Base-by-base conservation (phyloP, 139 green algal genomes). In the Nannochloris sp. region DNA sequence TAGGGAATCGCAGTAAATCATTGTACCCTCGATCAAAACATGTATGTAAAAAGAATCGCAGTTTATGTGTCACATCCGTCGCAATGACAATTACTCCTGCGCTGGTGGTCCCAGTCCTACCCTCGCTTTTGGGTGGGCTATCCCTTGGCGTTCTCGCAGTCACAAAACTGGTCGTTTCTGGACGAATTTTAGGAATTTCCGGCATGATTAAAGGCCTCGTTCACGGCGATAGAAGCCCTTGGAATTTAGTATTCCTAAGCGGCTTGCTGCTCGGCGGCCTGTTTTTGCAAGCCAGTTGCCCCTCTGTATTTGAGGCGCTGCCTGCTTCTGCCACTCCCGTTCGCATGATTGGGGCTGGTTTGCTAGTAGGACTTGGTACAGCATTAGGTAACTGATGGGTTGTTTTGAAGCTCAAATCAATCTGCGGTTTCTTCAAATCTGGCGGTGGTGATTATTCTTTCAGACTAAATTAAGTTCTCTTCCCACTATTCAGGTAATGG, bases 361-460 rank as follows among this genome's bases (percentile, higher is more conserved):
- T 87, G 19, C 76, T 92, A 10, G 85, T 92, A 3, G 85, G 85
- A 2, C 1, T 86, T 8, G 85, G 85, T 19, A 64, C 82, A 0
- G 39, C 73, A 1, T 36, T 92, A 24, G 87, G 87, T 47, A n/a
- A n/a, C n/a, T n/a, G n/a, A n/a, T n/a, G n/a, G n/a, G n/a, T n/a
- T n/a, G n/a, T n/a, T n/a, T n/a, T n/a, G n/a, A n/a, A n/a, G n/a
- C n/a, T n/a, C n/a, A n/a, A n/a, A n/a, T n/a, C n/a, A n/a, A n/a
- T n/a, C n/a, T n/a, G n/a, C n/a, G n/a, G n/a, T n/a, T n/a, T n/a
- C n/a, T n/a, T n/a, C n/a, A n/a, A n/a, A n/a, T n/a, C n/a, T n/a
- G n/a, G n/a, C n/a, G n/a, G n/a, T n/a, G n/a, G n/a, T n/a, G n/a
- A n/a, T n/a, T n/a, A n/a, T n/a, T n/a, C n/a, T n/a, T n/a, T n/a